phyloP scores from a whole-genome alignment of 129 eudicot genomes.

The Solidago caesia region DNA sequence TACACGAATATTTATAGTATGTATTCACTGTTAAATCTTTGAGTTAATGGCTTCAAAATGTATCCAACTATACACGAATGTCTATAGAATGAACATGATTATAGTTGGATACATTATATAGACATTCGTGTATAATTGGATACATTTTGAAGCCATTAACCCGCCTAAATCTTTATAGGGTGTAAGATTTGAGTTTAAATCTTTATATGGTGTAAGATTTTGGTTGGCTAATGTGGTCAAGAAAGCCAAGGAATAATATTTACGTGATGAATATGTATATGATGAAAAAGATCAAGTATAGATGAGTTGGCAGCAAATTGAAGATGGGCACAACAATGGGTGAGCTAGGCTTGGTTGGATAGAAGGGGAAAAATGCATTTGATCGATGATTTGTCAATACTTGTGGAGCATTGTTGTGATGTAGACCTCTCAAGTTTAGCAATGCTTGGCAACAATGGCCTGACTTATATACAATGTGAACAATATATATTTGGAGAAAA shows the following conservation, averaged over 20 bases:
- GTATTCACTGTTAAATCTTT: too few species aligned
- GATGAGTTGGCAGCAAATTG: not conserved
- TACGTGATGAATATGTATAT: not conserved
- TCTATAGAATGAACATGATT: not conserved
- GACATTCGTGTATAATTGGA: not conserved
- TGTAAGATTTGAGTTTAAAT: not conserved
- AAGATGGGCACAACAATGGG: not conserved
- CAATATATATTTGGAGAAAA: not conserved
- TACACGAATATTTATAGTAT: too few species aligned
- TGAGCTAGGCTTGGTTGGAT: not conserved
- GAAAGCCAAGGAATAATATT: not conserved
- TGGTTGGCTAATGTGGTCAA: not conserved
- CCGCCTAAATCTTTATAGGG: not conserved
- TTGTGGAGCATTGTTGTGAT: too few species aligned
- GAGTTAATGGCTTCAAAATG: too few species aligned
- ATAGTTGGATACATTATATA: not conserved
- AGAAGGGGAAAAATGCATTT: too few species aligned
- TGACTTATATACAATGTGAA: not conserved
- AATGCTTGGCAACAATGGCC: conserved; percentile 2
- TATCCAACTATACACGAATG: too few species aligned
- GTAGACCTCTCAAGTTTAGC: not conserved
- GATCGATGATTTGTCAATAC: too few species aligned
- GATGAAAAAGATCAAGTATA: not conserved
- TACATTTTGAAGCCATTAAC: not conserved
- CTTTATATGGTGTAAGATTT: not conserved